phyloP scores from a whole-genome alignment of 2,329 filamentous ascomycete species.

The Emericellopsis atlantica region DNA sequence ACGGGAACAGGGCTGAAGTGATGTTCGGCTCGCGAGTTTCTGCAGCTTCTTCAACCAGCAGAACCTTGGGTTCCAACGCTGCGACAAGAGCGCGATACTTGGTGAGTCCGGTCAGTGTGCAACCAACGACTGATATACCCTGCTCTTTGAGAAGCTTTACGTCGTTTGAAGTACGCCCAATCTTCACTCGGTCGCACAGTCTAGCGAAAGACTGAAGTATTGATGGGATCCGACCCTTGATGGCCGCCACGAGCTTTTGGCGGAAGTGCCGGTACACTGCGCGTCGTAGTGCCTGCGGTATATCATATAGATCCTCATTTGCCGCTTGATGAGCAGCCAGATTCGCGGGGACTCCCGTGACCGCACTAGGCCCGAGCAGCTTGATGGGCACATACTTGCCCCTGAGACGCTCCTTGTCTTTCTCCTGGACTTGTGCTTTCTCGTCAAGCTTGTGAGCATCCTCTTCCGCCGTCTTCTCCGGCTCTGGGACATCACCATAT shows the following conservation, averaged over 20 bases:
- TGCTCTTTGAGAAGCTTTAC: conserved; percentile 23
- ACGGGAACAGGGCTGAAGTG: conserved; percentile 34
- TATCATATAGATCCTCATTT: conserved; percentile 40
- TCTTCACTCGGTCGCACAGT: conserved; percentile 37
- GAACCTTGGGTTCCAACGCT: conserved; percentile 49
- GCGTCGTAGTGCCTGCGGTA: conserved; percentile 43
- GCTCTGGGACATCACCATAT: neutral
- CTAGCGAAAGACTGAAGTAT: conserved; percentile 35
- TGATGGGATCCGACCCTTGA: conserved; percentile 16
- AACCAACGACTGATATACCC: conserved; percentile 40
- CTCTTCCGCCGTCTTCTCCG: neutral
- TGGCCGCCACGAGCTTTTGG: conserved; percentile 32
- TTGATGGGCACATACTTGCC: conserved; percentile 24
- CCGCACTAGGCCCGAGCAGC: neutral
- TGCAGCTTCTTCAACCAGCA: conserved; percentile 71
- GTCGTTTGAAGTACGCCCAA: conserved; percentile 47
- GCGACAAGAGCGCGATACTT: conserved; percentile 66
- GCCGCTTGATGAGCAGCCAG: neutral
- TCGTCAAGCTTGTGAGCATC: neutral
- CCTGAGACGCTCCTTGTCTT: conserved; percentile 38
- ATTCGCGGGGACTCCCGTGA: neutral
- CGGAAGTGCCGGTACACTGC: conserved; percentile 56
- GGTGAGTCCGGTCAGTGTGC: conserved; percentile 68
- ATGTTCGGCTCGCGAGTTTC: conserved; percentile 58
- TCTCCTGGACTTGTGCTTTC: conserved; percentile 3